Evolutionary conservation across 768 basidiomycete species (phyloP), one percentile per base, ranked within the genome.

Genomic region (Xanthoconium purpureum): DNA sequence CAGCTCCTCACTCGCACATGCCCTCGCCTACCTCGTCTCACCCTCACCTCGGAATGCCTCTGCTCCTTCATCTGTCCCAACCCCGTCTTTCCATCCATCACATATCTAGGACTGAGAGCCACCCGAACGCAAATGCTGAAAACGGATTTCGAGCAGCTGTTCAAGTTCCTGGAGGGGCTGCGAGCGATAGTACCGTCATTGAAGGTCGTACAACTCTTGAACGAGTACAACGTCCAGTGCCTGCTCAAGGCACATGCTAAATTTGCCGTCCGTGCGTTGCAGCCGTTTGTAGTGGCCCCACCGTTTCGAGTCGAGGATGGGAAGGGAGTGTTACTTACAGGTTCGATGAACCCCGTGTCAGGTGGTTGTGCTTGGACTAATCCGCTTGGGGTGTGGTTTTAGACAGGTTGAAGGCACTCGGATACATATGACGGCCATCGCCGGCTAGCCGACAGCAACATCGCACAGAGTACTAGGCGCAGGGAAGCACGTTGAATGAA

Each of bases 261-360:
- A 49, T 32, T 57, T 37, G 54, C 52, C 6, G 28, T 50, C 20
- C 55, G 46, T 5, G 52, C 37, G n/a, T 52, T 71, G 14, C 28
- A n/a, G 24, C 57, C 53, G 5, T 57, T 58, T 38, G 33, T 53
- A 29, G 55, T 24, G 1, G 52, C 20, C 3, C 1, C 43, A 8
- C 9, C 49, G 2, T 57, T 69, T 30, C 67, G 65, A 14, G 3
- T 70, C 11, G 67, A 71, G 50, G 70, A 71, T 47, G 14, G 45
- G 18, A 54, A 63, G 0, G 62, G 70, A 0, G 24, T 56, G 44
- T 53, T 62, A 18, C 36, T 71, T 20, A 58, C 49, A 67, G 68
- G 68, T 71, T 37, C 10, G 62, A 12, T 18, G 1, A 15, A 7
- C 1, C 18, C 10, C 13, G 13, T 36, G 8, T 40, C 36, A 12